Evolutionary conservation across 2,329 filamentous ascomycete genomes (phyloP).

Genomic region (Phyllosticta capitalensis): DNA sequence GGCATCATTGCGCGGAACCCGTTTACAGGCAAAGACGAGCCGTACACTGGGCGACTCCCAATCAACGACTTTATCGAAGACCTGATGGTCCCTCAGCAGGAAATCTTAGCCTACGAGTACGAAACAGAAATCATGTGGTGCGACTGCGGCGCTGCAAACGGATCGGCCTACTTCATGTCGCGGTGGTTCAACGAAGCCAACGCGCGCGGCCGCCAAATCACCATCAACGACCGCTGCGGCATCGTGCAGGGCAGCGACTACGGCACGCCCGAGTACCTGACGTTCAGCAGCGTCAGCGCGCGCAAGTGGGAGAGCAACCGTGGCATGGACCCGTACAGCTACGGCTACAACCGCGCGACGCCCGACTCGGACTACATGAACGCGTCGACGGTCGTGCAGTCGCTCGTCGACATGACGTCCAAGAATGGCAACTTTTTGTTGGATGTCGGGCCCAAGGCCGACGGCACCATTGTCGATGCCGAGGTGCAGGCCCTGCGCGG

Average conservation of each 20-base stretch:
- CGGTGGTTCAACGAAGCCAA: constrained; percentile 35
- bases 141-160: constrained; percentile 37
- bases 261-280: constrained; percentile 51
- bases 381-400: constrained; percentile 37
- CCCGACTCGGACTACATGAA: constrained; percentile 43
- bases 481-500: constrained; percentile 40
- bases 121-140: constrained; percentile 41
- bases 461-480: constrained; percentile 44
- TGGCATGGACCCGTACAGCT: constrained; percentile 52
- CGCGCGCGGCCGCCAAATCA: constrained; percentile 37
- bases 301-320: constrained; percentile 52
- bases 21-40: constrained; percentile 33
- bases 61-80: constrained; percentile 34
- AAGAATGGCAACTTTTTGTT: constrained; percentile 50
- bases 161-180: constrained; percentile 34
- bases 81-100: constrained; percentile 36
- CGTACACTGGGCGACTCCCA: constrained; percentile 37
- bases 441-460: constrained; percentile 46
- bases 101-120: constrained; percentile 30
- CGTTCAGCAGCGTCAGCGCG: constrained; percentile 40
- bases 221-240: constrained; percentile 50
- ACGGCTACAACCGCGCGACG: constrained; percentile 51
- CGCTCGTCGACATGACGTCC: constrained; percentile 43
- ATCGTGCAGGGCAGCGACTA: constrained; percentile 42
- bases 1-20: constrained; percentile 37